phyloP scores from a whole-genome alignment of 2,329 filamentous ascomycete species.

The Penicillium sp. region DNA sequence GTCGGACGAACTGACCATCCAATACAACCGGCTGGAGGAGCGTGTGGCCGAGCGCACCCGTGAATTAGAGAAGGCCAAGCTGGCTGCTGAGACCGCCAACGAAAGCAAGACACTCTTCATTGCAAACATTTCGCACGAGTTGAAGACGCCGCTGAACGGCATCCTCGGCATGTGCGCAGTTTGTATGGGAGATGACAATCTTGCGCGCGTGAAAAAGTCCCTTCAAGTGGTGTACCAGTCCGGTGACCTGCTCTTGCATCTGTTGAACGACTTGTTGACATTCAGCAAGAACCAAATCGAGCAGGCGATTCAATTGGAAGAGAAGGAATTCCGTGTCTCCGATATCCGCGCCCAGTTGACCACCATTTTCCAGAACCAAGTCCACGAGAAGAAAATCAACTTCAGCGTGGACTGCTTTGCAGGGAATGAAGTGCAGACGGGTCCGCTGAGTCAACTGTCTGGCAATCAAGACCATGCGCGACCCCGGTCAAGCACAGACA shows the following conservation, averaged over 20 bases:
- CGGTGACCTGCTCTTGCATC: constrained; percentile 73
- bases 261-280: constrained; percentile 81
- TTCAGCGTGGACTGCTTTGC: constrained; percentile 68
- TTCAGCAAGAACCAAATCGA: constrained; percentile 96
- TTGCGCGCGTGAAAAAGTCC: constrained; percentile 70
- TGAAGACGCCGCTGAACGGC: constrained; percentile 87
- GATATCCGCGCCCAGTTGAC: constrained; percentile 77
- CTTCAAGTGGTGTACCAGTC: constrained; percentile 86
- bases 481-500: constrained; percentile 52
- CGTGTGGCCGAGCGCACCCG: constrained; percentile 76
- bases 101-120: constrained; percentile 95
- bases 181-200: constrained; percentile 84
- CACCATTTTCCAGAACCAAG: constrained; percentile 86
- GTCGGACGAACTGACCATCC: constrained; percentile 81
- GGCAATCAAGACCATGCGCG: constrained; percentile 16
- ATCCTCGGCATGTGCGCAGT: constrained; percentile 90
- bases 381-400: constrained; percentile 69
- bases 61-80: constrained; percentile 83
- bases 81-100: constrained; percentile 88
- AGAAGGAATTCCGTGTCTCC: constrained; percentile 77
- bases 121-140: constrained; percentile 75
- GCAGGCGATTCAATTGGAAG: constrained; percentile 72
- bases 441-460: constrained; percentile 10
- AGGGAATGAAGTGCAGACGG: constrained; percentile 32
- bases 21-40: constrained; percentile 78